These are phyloP conservation scores for Colletotrichum tamarilloi DNA, from an alignment of 2,329 filamentous ascomycete genomes.

Conservation along the genomic window DNA sequence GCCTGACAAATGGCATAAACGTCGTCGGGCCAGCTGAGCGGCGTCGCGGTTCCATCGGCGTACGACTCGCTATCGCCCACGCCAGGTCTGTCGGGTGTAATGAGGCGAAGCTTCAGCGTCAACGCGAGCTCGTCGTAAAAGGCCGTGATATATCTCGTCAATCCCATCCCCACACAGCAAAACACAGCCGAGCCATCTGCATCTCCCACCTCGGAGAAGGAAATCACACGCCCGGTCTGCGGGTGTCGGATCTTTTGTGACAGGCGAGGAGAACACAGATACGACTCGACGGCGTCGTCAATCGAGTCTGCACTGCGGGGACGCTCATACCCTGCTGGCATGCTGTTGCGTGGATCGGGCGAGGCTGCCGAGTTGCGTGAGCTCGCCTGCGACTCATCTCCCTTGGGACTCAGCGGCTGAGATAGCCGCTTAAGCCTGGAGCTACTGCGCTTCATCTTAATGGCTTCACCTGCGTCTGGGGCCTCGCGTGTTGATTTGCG, in stretches of 20 bases:
- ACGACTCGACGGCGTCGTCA: constrained; percentile 87
- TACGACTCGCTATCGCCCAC: constrained; percentile 93
- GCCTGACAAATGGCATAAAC: constrained; percentile 94
- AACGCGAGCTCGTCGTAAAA: constrained; percentile 97
- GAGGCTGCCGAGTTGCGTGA: constrained; percentile 35
- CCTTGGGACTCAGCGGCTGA: constrained; percentile 54
- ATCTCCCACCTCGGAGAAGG: constrained; percentile 96
- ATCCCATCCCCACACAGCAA: constrained; percentile 96
- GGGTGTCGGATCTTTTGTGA: constrained; percentile 91
- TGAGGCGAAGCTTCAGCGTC: constrained; percentile 87
- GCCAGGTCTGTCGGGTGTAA: constrained; percentile 93
- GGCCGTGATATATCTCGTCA: constrained; percentile 94
- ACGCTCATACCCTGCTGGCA: constrained; percentile 72
- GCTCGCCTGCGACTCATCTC: constrained; percentile 46
- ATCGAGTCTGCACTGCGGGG: constrained; percentile 86
- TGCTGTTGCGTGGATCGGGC: constrained; percentile 42
- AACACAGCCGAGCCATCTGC: constrained; percentile 92
- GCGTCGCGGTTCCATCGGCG: constrained; percentile 83
- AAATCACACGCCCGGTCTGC: constrained; percentile 87
- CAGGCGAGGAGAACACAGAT: constrained; percentile 83
- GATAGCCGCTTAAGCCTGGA: constrained; percentile 71
- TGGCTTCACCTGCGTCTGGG: constrained; percentile 57
- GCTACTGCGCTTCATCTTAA: constrained; percentile 64
- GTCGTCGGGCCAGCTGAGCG: constrained; percentile 90
- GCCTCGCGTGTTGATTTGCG: constrained; percentile 61